Base-by-base conservation (phyloP, 2,329 filamentous ascomycete species). In the Sclerotinia subarctica region DNA sequence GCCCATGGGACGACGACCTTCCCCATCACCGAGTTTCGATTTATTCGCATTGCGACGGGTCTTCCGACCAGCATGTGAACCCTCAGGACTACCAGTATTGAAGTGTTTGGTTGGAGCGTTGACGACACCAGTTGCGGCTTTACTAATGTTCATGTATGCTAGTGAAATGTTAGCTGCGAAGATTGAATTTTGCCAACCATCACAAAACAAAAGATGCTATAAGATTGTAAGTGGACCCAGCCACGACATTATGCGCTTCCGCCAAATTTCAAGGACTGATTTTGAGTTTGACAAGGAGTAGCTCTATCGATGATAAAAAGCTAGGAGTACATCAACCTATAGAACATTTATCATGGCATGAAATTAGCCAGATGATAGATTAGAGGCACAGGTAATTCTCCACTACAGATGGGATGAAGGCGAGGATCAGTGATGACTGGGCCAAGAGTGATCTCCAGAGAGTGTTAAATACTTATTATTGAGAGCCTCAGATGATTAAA, bases 111-210 rank as follows among this genome's bases (percentile, higher is more conserved):
- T 26, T 21, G 38, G n/a, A 26, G 7, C 46, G 7, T 63, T 51
- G 7, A 32, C 5, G 46, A 26, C n/a, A 26, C 47, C 46, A 21
- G 17, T 51, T 63, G 21, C 6, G 26, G 4, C 29, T 51, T 38
- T 32, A n/a, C 59, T 63, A 8, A 63, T 63, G 46, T 7, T 63
- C 8, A 51, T 51, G 13, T 63, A 63, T 21, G 46, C 59, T 63
- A 51, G 32, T 63, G n/a, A 63, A 24, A 51, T 26, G 15, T 63
- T 26, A 63, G 59, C 32, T 5, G 26, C n/a, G 15, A 51, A 26
- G 15, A 26, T 6, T 38, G n/a, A 19, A 51, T 6, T 24, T 26
- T 26, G 11, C 10, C n/a, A 51, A 8, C n/a, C 11, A 26, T n/a
- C 47, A 7, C n/a, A 8, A 11, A 42, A 13, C 1, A 26, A 19